Percentiles rank a stretch among this genome's conserved stretches.
phyloP scores from a whole-genome alignment of 1,284 basidiomycete species.

The Marasmius sp. region DNA sequence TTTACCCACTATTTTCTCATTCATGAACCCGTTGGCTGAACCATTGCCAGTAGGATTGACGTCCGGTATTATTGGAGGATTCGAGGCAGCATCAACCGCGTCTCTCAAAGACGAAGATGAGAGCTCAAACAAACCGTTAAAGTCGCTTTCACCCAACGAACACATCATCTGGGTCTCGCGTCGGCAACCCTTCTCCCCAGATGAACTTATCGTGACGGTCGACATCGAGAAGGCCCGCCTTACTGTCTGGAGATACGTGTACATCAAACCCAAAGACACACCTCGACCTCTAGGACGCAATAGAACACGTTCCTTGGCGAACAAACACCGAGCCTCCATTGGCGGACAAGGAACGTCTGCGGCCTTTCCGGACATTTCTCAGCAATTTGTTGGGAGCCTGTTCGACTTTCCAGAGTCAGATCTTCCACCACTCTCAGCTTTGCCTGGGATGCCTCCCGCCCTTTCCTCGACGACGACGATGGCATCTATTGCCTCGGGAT shows the following conservation, averaged over 20 bases:
- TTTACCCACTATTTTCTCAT: conserved; percentile 75
- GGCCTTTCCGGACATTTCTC: conserved; percentile 30
- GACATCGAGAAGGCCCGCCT: conserved; percentile 50
- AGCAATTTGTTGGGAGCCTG: conserved; percentile 29
- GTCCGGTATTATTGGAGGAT: conserved; percentile 50
- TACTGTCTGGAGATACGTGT: conserved; percentile 72
- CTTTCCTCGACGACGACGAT: conserved; percentile 51
- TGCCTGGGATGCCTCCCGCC: conserved; percentile 45
- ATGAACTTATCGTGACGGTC: conserved; percentile 58
- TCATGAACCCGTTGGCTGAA: conserved; percentile 78
- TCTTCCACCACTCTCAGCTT: conserved; percentile 38
- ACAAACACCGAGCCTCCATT: conserved; percentile 16
- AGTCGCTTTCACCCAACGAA: conserved; percentile 57
- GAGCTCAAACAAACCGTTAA: conserved; percentile 45
- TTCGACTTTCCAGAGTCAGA: conserved; percentile 31
- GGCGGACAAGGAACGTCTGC: conserved; percentile 33
- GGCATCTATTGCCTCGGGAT: conserved; percentile 45
- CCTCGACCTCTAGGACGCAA: conserved; percentile 31
- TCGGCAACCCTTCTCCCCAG: conserved; percentile 40
- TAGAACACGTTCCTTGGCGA: conserved; percentile 12
- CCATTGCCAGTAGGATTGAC: conserved; percentile 68
- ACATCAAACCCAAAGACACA: conserved; percentile 55
- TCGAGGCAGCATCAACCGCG: conserved; percentile 33
- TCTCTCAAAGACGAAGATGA: conserved; percentile 56
- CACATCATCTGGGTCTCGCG: conserved; percentile 61